Evolutionary conservation across 2,329 filamentous ascomycete species (phyloP), one percentile per base, ranked within the genome.

Genomic region (Diplodia corticola): DNA sequence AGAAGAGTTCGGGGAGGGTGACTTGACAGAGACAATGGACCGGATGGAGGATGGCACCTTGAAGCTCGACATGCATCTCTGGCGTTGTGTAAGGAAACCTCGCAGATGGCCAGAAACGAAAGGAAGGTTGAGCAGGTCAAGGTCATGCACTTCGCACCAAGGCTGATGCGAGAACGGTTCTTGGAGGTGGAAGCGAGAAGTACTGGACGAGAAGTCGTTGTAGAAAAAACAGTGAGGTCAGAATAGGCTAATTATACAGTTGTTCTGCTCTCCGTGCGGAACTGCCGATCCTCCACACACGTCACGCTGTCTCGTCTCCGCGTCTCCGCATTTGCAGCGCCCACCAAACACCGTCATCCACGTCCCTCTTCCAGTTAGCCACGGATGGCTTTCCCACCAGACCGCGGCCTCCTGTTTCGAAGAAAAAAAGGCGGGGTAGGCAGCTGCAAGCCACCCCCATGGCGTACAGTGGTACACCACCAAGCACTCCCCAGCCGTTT

Each of bases 211-310:
- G 9, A 10, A 33, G 24, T n/a, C 7, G 49, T 10, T 44, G 1
- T 6, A 44, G 17, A 4, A 2, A 7, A 26, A 15, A 15, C 7
- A 17, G 7, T 17, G 24, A 28, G 15, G 49, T 17, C 15, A 20
- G 15, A 53, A 53, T 28, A 53, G 50, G 50, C 26, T 44, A 44
- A 44, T 7, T 44, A 44, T 30, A 53, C 24, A 30, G 26, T 30
- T 20, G 9, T 20, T n/a, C 17, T 28, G n/a, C n/a, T 40, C 30
- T 20, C 54, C 54, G 54, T 12, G 54, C 17, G 5, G 33, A 40
- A 57, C 22, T 57, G 54, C 54, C 54, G 54, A 28, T 44, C 33
- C 5, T 44, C 54, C 54, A 28, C 54, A 55, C 30, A 37, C 30
- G 28, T 13, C 30, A 20, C 30, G 22, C 51, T 13, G 35, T 57